These are phyloP conservation scores for Bipolaris cookei DNA, from an alignment of 2,329 filamentous ascomycete genomes.

Conservation along the genomic window DNA sequence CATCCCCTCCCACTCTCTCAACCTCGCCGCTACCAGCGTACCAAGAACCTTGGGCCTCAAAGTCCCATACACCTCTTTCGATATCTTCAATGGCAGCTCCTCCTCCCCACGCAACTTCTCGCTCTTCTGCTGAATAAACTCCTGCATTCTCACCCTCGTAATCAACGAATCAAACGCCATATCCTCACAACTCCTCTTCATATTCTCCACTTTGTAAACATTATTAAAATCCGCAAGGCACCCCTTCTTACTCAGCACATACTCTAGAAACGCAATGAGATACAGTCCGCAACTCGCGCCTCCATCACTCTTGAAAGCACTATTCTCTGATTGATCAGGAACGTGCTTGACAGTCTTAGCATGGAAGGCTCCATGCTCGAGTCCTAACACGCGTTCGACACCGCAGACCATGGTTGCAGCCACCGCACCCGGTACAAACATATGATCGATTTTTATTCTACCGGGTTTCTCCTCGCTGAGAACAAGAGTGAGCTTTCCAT, in stretches of 20 bases:
- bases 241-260: not conserved
- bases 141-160: not conserved
- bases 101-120: not conserved
- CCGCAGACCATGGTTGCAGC: constrained; percentile 3
- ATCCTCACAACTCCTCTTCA: not conserved
- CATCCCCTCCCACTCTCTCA: not conserved
- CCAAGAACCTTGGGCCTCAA: not conserved
- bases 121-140: not conserved
- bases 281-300: not conserved
- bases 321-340: not conserved
- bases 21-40: not conserved
- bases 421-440: not conserved
- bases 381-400: not conserved
- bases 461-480: not conserved
- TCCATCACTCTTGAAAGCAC: not conserved
- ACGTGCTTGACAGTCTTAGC: constrained; percentile 3
- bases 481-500: not conserved
- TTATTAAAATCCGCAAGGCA: not conserved
- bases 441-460: not conserved
- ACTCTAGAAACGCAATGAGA: not conserved
- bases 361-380: not conserved
- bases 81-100: not conserved
- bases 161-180: constrained; percentile 1
- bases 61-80: not conserved
- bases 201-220: not conserved